These are phyloP conservation scores for Sordaria brevicollis DNA, from an alignment of 495 filamentous ascomycete species.

Conservation along the genomic window DNA sequence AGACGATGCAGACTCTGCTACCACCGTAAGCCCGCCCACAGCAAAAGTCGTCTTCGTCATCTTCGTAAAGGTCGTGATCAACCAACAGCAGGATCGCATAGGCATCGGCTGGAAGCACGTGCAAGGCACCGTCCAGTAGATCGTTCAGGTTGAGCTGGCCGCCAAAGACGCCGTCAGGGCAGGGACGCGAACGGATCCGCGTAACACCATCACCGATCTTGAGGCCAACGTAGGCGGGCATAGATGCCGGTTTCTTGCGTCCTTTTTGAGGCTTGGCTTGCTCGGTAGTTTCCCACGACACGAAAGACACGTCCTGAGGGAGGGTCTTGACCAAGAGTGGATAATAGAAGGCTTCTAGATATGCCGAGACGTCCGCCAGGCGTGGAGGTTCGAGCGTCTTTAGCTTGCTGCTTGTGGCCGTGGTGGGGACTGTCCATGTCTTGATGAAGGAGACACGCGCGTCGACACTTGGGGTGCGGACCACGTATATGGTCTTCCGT, in stretches of 20 bases:
- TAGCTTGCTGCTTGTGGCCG: not conserved
- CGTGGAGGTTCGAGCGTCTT: constrained; percentile 7
- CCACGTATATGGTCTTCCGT: constrained; percentile 46
- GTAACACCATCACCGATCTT: constrained; percentile 23
- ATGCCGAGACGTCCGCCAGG: constrained; percentile 33
- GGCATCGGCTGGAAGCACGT: constrained; percentile 47
- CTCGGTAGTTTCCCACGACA: constrained; percentile 29
- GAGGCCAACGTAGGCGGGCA: constrained; percentile 32
- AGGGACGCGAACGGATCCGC: constrained; percentile 44
- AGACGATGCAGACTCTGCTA: constrained; percentile 49
- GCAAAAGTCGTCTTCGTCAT: constrained; percentile 56
- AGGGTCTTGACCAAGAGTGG: constrained; percentile 42
- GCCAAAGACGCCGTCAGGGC: constrained; percentile 36
- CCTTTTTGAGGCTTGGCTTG: not conserved
- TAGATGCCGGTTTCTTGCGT: constrained; percentile 6
- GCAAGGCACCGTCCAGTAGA: constrained; percentile 49
- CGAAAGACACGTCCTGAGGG: constrained; percentile 27
- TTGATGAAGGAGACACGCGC: constrained; percentile 23
- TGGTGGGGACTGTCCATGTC: constrained; percentile 25
- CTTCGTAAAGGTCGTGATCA: constrained; percentile 56
- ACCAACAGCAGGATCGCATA: constrained; percentile 48
- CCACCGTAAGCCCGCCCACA: constrained; percentile 60
- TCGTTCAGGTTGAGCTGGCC: constrained; percentile 54
- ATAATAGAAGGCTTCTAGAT: constrained; percentile 53
- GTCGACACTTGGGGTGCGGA: constrained; percentile 29